Percentiles rank a stretch among this genome's conserved stretches.
phyloP scores from a whole-genome alignment of 139 green algal genomes.

The Closterium sp. region DNA sequence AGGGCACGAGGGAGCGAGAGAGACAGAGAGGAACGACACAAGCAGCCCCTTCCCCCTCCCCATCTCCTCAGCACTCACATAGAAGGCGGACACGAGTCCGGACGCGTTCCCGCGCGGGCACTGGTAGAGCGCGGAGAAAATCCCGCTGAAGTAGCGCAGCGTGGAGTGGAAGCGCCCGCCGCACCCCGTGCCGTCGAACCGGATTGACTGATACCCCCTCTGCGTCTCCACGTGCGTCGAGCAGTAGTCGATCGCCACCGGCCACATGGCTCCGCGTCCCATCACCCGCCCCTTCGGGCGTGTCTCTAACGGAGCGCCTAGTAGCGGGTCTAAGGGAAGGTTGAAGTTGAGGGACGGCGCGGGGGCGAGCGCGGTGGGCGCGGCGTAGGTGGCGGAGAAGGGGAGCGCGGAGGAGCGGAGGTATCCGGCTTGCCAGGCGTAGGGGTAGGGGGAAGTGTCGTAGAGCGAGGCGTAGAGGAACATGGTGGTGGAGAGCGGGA shows the following conservation, averaged over 20 bases:
- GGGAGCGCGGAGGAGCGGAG: not conserved
- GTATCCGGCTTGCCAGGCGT: not conserved
- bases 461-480: not conserved
- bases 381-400: not conserved
- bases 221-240: not conserved
- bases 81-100: slow-evolving; percentile 25
- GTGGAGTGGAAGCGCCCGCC: slow-evolving; percentile 20
- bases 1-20: too few relatives aligned
- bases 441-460: not conserved
- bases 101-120: slow-evolving; percentile 11
- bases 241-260: not conserved
- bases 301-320: not conserved
- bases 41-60: too few relatives aligned
- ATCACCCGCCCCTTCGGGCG: not conserved
- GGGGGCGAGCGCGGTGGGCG: not conserved
- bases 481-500: not conserved
- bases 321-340: not conserved
- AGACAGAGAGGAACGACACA: too few relatives aligned
- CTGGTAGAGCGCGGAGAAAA: slow-evolving; percentile 19
- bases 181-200: not conserved
- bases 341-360: not conserved
- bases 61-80: not conserved
- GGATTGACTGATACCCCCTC: not conserved
- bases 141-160: slow-evolving; percentile 16
- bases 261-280: not conserved